Conservation (phyloP, 1,284 basidiomycete genomes). For the Leccinum pachyderme region DNA sequence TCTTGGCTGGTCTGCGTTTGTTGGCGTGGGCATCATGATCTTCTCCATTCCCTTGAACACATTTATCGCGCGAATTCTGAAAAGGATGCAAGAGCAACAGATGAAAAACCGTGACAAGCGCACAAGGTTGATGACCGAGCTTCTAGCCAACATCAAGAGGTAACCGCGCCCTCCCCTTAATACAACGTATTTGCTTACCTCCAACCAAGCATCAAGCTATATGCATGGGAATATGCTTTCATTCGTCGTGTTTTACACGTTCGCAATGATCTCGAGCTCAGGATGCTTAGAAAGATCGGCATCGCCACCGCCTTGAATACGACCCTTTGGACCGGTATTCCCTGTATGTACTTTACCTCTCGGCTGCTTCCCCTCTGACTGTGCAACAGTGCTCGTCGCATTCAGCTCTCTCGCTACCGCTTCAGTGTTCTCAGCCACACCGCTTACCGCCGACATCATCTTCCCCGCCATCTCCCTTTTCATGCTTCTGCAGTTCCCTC, state of each 20-base stretch:
- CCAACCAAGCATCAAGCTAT: constrained; percentile 65
- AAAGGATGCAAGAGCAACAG: constrained; percentile 80
- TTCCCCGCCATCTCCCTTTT: constrained; percentile 95
- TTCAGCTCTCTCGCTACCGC: constrained; percentile 88
- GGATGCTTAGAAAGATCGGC: constrained; percentile 80
- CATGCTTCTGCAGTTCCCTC: constrained; percentile 85
- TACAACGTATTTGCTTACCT: not conserved
- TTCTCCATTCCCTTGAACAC: constrained; percentile 82
- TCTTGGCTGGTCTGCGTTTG: constrained; percentile 90
- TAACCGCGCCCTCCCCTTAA: constrained; percentile 19
- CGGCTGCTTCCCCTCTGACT: constrained; percentile 30
- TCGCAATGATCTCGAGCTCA: constrained; percentile 84
- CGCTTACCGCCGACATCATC: constrained; percentile 88
- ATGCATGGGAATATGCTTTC: constrained; percentile 90
- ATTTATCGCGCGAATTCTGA: constrained; percentile 71
- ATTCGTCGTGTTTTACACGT: constrained; percentile 71
- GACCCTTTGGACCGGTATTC: constrained; percentile 68
- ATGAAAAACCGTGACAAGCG: constrained; percentile 89
- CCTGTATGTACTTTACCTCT: constrained; percentile 35
- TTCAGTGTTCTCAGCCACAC: constrained; percentile 62
- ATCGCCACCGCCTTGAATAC: constrained; percentile 62
- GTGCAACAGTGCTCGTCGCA: constrained; percentile 67
- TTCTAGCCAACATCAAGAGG: constrained; percentile 90
- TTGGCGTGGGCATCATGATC: constrained; percentile 91
- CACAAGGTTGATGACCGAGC: constrained; percentile 76